phyloP scores from a whole-genome alignment of 148 eudicot genomes.

The Arctostaphylos glauca region DNA sequence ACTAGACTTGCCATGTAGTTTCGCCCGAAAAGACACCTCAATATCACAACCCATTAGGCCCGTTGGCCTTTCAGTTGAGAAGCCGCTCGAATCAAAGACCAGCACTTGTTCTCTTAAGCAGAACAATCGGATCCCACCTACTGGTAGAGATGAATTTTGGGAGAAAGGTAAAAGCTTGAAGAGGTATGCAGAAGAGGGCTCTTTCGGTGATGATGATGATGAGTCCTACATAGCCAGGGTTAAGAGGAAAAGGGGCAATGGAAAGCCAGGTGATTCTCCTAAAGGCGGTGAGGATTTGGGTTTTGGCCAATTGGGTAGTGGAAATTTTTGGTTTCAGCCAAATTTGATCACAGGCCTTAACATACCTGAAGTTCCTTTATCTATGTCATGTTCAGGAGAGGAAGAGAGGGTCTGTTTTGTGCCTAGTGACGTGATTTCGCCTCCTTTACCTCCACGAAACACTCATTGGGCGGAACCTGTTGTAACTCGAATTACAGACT shows the following conservation, averaged over 20 bases:
- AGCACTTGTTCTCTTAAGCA: conserved; percentile 52
- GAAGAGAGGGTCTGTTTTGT: conserved; percentile 59
- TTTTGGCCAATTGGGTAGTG: conserved; percentile 53
- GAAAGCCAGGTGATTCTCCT: conserved; percentile 31
- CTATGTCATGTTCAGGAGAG: conserved; percentile 63
- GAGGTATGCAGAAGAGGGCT: conserved; percentile 52
- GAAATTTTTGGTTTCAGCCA: conserved; percentile 57
- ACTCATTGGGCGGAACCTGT: conserved; percentile 60
- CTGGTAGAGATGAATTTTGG: conserved; percentile 61
- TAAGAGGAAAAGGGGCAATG: conserved; percentile 62
- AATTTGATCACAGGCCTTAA: conserved; percentile 32
- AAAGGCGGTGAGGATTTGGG: conserved; percentile 31
- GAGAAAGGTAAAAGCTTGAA: conserved; percentile 63
- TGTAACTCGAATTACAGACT: conserved; percentile 45
- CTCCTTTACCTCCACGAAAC: conserved; percentile 51
- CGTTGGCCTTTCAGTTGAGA: conserved; percentile 60
- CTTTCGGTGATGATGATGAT: conserved; percentile 42
- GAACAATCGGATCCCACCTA: conserved; percentile 49
- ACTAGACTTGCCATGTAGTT: conserved; percentile 79
- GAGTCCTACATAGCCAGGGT: conserved; percentile 36
- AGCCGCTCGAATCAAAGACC: conserved; percentile 39
- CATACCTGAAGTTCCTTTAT: conserved; percentile 50
- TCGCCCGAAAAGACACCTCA: conserved; percentile 54
- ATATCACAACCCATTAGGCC: conserved; percentile 50
- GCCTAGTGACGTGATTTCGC: conserved; percentile 46